Percentiles rank a stretch among this genome's conserved stretches.
Conservation (phyloP, 1,284 basidiomycete genomes). For the Cryptococcus maquisensis region DNA sequence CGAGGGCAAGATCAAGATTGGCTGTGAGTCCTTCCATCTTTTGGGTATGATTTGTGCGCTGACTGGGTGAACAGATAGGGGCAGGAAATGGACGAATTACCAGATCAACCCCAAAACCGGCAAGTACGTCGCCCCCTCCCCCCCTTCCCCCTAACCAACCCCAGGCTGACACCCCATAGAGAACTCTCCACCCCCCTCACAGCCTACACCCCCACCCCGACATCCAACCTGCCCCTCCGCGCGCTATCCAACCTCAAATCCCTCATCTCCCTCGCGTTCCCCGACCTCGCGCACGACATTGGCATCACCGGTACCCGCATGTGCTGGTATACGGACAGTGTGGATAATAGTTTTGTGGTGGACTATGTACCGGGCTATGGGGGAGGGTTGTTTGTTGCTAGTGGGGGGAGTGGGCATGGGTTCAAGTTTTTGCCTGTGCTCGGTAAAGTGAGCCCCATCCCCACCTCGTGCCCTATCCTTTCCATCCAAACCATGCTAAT, state of each 20-base stretch:
- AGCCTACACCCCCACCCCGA: constrained; percentile 16
- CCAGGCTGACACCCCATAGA: constrained; percentile 1
- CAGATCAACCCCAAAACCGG: constrained; percentile 20
- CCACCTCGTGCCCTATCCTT: neutral
- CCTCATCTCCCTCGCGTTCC: constrained; percentile 16
- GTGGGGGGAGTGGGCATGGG: constrained; percentile 29
- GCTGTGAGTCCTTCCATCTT: constrained; percentile 11
- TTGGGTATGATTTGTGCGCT: neutral
- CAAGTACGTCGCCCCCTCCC: constrained; percentile 7
- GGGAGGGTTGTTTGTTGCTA: constrained; percentile 22
- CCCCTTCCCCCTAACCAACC: neutral
- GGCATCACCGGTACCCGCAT: constrained; percentile 28
- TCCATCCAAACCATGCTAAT: neutral
- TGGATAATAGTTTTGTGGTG: constrained; percentile 28
- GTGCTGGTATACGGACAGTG: constrained; percentile 36
- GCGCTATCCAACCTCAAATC: constrained; percentile 22
- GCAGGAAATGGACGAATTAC: constrained; percentile 29
- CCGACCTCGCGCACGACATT: constrained; percentile 22
- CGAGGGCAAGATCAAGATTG: constrained; percentile 29
- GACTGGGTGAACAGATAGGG: constrained; percentile 9
- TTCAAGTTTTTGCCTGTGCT: constrained; percentile 37
- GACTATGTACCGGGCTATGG: constrained; percentile 29
- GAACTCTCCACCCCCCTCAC: constrained; percentile 21
- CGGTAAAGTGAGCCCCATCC: constrained; percentile 18
- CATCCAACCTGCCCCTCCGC: constrained; percentile 19